A percentile compares a stretch with the other conserved stretches of the same genome.
Conservation (phyloP, 108 stramenopile species). For the Aurantiochytrium sp. region DNA sequence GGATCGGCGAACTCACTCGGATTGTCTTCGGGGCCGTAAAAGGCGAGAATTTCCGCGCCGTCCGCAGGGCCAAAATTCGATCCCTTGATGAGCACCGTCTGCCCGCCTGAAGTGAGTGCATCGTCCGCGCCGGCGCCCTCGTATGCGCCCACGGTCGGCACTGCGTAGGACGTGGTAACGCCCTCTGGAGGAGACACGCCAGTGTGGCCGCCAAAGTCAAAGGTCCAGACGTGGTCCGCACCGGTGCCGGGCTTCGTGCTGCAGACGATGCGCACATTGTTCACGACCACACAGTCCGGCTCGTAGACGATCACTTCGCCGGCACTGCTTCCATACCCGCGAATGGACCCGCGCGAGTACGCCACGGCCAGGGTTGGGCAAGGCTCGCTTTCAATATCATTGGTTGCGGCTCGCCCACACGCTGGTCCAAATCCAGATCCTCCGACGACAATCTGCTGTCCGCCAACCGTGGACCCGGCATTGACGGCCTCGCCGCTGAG, state of each 20-base stretch:
- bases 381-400: neutral
- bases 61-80: conserved; percentile 17
- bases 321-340: neutral
- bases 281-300: conserved; percentile 10
- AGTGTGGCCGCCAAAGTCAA: neutral
- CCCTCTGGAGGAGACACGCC: neutral
- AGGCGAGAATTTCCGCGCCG: neutral
- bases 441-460: conserved; percentile 8
- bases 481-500: conserved; percentile 16
- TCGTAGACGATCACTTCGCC: neutral
- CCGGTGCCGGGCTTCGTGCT: conserved; percentile 33
- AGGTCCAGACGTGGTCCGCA: conserved; percentile 1
- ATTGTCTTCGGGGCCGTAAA: conserved; percentile 10
- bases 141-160: conserved; percentile 1
- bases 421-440: conserved; percentile 21
- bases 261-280: neutral
- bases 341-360: neutral
- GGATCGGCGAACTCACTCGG: neutral
- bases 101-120: neutral
- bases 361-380: neutral
- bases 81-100: neutral
- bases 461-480: conserved; percentile 15
- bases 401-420: neutral
- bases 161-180: neutral
- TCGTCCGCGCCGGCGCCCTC: neutral